Base-by-base conservation (phyloP, 2,329 filamentous ascomycete genomes). In the Pseudogymnoascus destructans region DNA sequence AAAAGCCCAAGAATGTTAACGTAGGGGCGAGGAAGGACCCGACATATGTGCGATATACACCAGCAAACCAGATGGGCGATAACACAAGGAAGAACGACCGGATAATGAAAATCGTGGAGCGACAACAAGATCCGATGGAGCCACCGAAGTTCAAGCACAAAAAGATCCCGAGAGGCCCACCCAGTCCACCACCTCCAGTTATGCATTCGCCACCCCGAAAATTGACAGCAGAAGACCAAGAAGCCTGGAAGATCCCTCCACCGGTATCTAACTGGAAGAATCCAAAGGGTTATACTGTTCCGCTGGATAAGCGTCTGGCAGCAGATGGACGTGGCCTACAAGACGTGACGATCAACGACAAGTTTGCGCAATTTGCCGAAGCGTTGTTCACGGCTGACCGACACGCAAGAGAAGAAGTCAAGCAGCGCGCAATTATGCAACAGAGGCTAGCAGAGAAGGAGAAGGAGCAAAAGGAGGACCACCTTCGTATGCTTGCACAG, bases 211-310 rank as follows among this genome's bases (percentile, higher is more conserved):
- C 93, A 11, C 91, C 93, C 0, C 79, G 93, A 62, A 98, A 97
- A 69, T 78, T 98, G 61, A 98, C 93, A 1, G 93, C 92, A 5
- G 91, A 95, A 70, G 93, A 98, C 66, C 92, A 97, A 71, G 93
- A 97, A 71, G 89, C 88, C 60, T 98, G 93, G 93, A 90, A 85
- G 68, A 96, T 89, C 30, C 85, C 85, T 0, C 90, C 92, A 2
- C 88, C 92, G 0, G 85, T 98, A 1, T 95, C 89, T 17, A 97
- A 97, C 72, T 98, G 93, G 93, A 98, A 98, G 80, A 98, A 98
- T 71, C 89, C 92, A 0, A 97, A 97, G 75, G 93, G 93, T 66
- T 98, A 95, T 69, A 98, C 93, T 0, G 89, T 98, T 0, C 89
- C 93, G 0, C 73, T 98, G 57, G 93, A 98, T 71, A 98, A 98